Evolutionary conservation across 352 stramenopile species (phyloP).

Genomic region (Globisporangium parvum): DNA sequence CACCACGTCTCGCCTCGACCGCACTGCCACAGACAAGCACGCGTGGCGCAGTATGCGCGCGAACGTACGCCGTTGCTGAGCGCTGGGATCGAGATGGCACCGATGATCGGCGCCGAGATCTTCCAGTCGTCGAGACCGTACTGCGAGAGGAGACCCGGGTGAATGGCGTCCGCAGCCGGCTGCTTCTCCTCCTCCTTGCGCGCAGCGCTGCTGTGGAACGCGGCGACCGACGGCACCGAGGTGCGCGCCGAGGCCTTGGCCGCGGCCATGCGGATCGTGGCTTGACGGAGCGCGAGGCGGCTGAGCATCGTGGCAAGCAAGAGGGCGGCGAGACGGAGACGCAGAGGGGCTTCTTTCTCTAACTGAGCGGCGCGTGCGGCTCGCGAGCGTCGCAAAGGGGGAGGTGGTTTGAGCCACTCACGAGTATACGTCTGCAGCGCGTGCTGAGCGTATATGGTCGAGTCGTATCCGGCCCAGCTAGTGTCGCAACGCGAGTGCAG

Average conservation of each 20-base stretch:
- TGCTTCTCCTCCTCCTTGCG: slow-evolving; percentile 47
- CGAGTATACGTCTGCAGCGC: neutral
- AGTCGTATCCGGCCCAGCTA: neutral
- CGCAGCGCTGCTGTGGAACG: slow-evolving; percentile 53
- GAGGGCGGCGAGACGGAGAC: slow-evolving; percentile 2
- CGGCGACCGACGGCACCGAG: slow-evolving; percentile 15
- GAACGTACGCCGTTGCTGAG: slow-evolving; percentile 76
- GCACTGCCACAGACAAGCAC: no score
- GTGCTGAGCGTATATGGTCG: neutral
- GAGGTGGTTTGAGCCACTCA: slow-evolving; percentile 12
- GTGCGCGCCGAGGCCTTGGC: slow-evolving; percentile 23
- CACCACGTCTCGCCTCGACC: no score
- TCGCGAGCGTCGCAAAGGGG: slow-evolving; percentile 1
- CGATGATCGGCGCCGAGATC: slow-evolving; percentile 70
- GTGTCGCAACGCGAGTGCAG: neutral
- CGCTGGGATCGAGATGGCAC: slow-evolving; percentile 61
- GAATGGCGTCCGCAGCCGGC: slow-evolving; percentile 28
- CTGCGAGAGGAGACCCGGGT: slow-evolving; percentile 52
- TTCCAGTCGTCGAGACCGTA: slow-evolving; percentile 81
- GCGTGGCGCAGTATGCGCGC: no score
- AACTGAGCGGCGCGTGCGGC: slow-evolving; percentile 3
- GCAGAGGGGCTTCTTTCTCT: slow-evolving; percentile 11
- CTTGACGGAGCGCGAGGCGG: slow-evolving; percentile 66
- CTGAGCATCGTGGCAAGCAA: slow-evolving; percentile 46
- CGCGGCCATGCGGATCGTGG: slow-evolving; percentile 38